Percentiles rank a stretch among this genome's conserved stretches.
phyloP scores from a whole-genome alignment of 257 asterid genomes.

The Sherardia arvensis region DNA sequence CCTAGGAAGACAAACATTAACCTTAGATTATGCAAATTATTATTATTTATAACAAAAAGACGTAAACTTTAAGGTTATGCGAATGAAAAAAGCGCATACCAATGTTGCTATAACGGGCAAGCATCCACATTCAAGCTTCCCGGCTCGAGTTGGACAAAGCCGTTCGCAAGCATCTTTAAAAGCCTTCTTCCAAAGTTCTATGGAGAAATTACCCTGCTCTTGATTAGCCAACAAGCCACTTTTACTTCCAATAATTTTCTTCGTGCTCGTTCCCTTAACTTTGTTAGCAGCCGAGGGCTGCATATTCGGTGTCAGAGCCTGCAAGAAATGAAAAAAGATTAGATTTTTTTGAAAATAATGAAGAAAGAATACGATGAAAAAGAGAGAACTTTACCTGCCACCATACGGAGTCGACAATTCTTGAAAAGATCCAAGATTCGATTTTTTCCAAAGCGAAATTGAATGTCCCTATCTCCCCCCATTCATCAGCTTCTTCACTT shows the following conservation, averaged over 20 bases:
- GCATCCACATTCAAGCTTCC: conserved; percentile 76
- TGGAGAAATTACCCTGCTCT: conserved; percentile 67
- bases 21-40: background rate
- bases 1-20: conserved; percentile 25
- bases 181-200: conserved; percentile 86
- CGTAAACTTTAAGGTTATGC: background rate
- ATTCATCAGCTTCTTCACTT: conserved; percentile 29
- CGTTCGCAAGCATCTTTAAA: conserved; percentile 87
- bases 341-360: background rate
- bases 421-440: conserved; percentile 88
- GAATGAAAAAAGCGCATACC: conserved; percentile 40
- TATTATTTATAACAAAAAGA: background rate
- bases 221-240: conserved; percentile 38
- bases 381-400: conserved; percentile 80
- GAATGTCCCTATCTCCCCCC: conserved; percentile 62
- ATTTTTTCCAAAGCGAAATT: conserved; percentile 61
- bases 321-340: conserved; percentile 20
- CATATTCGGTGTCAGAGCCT: conserved; percentile 95
- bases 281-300: conserved; percentile 53
- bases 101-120: conserved; percentile 59
- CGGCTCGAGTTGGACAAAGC: conserved; percentile 88
- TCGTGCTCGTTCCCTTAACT: conserved; percentile 27
- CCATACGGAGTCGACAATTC: conserved; percentile 86
- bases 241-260: conserved; percentile 38
- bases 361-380: conserved; percentile 2